Evolutionary conservation across 2,329 filamentous ascomycete genomes (phyloP).

Genomic region (Colletotrichum musae): DNA sequence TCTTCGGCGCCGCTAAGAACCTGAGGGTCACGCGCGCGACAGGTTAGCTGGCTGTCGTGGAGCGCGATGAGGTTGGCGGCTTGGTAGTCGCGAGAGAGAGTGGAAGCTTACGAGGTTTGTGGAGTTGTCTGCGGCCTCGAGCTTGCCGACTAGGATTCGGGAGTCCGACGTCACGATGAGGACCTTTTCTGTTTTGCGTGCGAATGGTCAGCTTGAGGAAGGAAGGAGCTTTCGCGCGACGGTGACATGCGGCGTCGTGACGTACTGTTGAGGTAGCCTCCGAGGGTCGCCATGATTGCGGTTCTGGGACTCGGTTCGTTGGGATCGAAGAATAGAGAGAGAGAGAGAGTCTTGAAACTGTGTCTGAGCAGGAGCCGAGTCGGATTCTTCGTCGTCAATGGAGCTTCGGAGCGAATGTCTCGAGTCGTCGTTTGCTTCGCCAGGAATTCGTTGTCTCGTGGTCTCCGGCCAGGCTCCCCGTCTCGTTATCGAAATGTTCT

Average conservation of each 20-base stretch:
- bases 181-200: constrained; percentile 79
- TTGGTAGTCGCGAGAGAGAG: neutral
- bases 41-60: constrained; percentile 13
- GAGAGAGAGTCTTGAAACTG: no score
- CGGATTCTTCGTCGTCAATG: neutral
- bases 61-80: neutral
- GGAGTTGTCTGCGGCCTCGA: constrained; percentile 89
- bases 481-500: constrained; percentile 23
- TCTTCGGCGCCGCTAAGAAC: constrained; percentile 88
- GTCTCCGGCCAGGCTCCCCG: neutral
- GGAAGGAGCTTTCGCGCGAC: neutral
- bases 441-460: neutral
- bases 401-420: neutral
- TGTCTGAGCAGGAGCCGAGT: no score
- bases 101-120: constrained; percentile 81
- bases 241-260: neutral
- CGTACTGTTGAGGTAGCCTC: constrained; percentile 61
- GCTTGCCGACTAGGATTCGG: constrained; percentile 84
- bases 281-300: constrained; percentile 59
- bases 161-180: constrained; percentile 93
- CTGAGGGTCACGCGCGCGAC: constrained; percentile 51
- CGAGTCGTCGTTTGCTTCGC: neutral
- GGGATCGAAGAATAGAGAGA: neutral
- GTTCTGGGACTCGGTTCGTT: neutral
- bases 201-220: constrained; percentile 45